A percentile compares a stretch with the other conserved stretches of the same genome.
Evolutionary conservation across 108 stramenopile species (phyloP).

Genomic region (Nannochloropsis salina): DNA sequence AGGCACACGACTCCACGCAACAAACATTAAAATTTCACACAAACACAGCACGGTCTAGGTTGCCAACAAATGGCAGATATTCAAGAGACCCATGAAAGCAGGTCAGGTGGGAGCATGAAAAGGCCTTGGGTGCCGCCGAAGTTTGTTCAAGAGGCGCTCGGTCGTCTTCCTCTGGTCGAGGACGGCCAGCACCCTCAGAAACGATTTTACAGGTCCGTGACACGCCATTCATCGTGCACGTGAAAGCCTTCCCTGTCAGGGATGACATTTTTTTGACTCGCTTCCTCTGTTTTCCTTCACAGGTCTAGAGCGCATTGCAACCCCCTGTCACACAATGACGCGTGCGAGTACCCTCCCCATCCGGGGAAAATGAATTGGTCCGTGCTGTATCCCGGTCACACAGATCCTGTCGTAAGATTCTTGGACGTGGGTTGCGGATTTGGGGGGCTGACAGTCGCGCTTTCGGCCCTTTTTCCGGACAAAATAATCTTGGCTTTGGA

Average conservation of each 20-base stretch:
- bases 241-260: too few relatives aligned
- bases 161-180: background rate
- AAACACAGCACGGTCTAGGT: too few relatives aligned
- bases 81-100: too few relatives aligned
- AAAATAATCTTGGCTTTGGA: constrained; percentile 82
- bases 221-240: too few relatives aligned
- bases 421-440: constrained; percentile 55
- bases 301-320: constrained; percentile 92
- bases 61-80: too few relatives aligned
- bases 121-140: constrained; percentile 10
- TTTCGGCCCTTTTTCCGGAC: constrained; percentile 67
- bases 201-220: constrained; percentile 77
- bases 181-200: constrained; percentile 64
- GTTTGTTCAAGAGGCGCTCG: background rate
- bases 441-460: constrained; percentile 57
- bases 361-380: constrained; percentile 81
- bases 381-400: constrained; percentile 62
- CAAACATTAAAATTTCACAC: too few relatives aligned
- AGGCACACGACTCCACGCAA: too few relatives aligned
- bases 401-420: constrained; percentile 30
- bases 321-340: constrained; percentile 87
- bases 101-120: background rate
- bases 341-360: constrained; percentile 72
- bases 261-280: too few relatives aligned
- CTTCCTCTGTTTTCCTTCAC: constrained; percentile 52